A percentile compares a stretch with the other conserved stretches of the same genome.
phyloP scores from a whole-genome alignment of 2,329 filamentous ascomycete species.

The Paecilomyces dactylethromorphus region DNA sequence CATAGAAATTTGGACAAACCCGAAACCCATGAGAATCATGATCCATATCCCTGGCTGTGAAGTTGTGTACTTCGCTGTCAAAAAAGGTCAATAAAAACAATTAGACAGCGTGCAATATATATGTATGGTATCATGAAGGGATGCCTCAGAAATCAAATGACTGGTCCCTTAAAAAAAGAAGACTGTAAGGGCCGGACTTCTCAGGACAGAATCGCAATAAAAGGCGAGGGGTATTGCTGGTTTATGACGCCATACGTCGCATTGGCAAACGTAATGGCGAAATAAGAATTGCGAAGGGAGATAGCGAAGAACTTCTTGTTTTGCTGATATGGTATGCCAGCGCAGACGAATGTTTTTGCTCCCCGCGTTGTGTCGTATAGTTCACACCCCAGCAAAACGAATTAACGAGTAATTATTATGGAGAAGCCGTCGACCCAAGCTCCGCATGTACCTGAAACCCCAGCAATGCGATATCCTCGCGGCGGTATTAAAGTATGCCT shows the following conservation, averaged over 20 bases:
- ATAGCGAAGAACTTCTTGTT: background rate
- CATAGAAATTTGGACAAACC: background rate
- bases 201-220: background rate
- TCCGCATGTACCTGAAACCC: constrained; percentile 74
- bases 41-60: background rate
- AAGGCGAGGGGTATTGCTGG: background rate
- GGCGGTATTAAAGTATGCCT: constrained; percentile 87
- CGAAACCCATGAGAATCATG: background rate
- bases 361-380: background rate
- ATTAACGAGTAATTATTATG: constrained; percentile 66
- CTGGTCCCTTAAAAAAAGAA: background rate
- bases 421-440: constrained; percentile 81
- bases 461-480: constrained; percentile 79
- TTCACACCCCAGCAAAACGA: too few species aligned
- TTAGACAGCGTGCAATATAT: background rate
- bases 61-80: background rate
- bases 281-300: background rate
- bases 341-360: background rate
- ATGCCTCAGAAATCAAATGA: background rate
- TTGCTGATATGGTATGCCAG: background rate
- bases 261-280: background rate
- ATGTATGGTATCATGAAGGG: background rate
- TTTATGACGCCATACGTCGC: background rate
- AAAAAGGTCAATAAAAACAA: background rate
- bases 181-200: background rate